These are phyloP conservation scores for Fusarium irregulare DNA, from an alignment of 2,329 filamentous ascomycete genomes.

Conservation along the genomic window DNA sequence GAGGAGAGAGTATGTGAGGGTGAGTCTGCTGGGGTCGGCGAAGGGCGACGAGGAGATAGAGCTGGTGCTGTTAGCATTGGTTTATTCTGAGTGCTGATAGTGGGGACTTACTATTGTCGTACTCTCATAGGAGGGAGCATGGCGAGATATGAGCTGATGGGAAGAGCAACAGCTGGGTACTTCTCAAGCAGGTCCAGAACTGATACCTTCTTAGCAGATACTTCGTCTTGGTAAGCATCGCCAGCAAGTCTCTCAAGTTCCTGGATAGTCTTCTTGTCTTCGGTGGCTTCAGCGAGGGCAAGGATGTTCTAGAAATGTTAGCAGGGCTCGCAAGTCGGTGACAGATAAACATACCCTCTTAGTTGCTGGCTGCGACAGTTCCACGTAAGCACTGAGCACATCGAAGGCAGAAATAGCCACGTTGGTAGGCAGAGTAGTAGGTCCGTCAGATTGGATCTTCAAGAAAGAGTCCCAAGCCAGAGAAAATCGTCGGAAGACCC, in stretches of 20 bases:
- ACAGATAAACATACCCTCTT: conserved; percentile 63
- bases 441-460: conserved; percentile 65
- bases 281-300: conserved; percentile 60
- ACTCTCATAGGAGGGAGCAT: conserved; percentile 82
- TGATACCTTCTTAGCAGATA: conserved; percentile 68
- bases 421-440: conserved; percentile 65
- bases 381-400: conserved; percentile 76
- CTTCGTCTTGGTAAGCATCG: conserved; percentile 59
- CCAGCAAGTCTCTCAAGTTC: conserved; percentile 61
- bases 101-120: conserved; percentile 70
- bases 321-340: neutral
- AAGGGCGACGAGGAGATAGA: conserved; percentile 82
- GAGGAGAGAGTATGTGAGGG: conserved; percentile 76
- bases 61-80: conserved; percentile 42
- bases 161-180: conserved; percentile 68
- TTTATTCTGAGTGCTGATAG: neutral
- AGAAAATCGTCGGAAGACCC: conserved; percentile 73
- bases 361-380: conserved; percentile 78
- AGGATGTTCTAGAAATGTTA: conserved; percentile 50
- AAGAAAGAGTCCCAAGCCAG: conserved; percentile 76
- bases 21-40: conserved; percentile 64
- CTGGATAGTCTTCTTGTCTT: conserved; percentile 56
- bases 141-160: conserved; percentile 74
- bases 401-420: conserved; percentile 69
- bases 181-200: conserved; percentile 77